These are phyloP conservation scores for Spencermartinsiella europaea DNA, from an alignment of 805 yeast species.

Conservation along the genomic window DNA sequence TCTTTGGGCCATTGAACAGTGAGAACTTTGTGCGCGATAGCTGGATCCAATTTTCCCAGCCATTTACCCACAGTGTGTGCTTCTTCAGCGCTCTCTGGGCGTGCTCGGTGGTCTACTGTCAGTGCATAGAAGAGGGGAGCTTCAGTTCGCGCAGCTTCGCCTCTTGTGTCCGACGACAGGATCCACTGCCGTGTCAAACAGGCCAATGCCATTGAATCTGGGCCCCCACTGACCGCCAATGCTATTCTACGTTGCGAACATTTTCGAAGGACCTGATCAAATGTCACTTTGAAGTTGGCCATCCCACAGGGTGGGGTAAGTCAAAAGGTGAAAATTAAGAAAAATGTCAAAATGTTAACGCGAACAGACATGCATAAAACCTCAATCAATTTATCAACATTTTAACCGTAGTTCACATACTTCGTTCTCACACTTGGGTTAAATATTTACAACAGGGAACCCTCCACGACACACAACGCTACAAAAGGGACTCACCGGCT, in stretches of 20 bases:
- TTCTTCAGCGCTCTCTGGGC: slow-evolving; percentile 47
- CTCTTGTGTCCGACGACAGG: background rate
- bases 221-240: slow-evolving; percentile 75
- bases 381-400: no score
- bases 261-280: slow-evolving; percentile 3
- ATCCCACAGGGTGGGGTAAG: background rate
- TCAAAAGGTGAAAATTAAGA: no score
- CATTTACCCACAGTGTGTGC: slow-evolving; percentile 38
- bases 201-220: slow-evolving; percentile 69
- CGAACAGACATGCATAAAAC: no score
- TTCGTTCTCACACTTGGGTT: no score
- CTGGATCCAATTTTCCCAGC: slow-evolving; percentile 24
- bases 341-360: no score
- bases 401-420: no score
- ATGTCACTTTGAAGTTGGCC: background rate
- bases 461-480: no score
- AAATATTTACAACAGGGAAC: no score
- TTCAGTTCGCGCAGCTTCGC: background rate
- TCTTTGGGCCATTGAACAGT: slow-evolving; percentile 24
- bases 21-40: slow-evolving; percentile 29
- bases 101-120: slow-evolving; percentile 60
- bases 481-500: no score
- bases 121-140: slow-evolving; percentile 38
- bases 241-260: slow-evolving; percentile 36
- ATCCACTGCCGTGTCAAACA: slow-evolving; percentile 37